Conservation (phyloP, 148 eudicot species). For the Vaccinium darrowii region DNA sequence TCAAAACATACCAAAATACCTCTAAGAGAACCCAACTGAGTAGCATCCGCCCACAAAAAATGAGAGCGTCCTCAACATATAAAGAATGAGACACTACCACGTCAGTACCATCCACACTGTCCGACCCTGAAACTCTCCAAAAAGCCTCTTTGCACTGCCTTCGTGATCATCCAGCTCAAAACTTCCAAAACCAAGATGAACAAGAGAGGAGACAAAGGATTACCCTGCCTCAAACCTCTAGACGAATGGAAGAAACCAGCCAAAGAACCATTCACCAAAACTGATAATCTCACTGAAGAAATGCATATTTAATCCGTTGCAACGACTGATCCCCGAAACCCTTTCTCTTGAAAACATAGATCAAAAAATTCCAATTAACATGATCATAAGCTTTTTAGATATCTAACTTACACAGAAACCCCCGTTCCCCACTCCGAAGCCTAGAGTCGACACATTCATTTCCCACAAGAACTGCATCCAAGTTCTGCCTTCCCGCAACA, state of each 20-base stretch:
- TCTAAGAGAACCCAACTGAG: background rate
- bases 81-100: background rate
- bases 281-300: background rate
- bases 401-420: too few species aligned
- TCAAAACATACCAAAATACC: background rate
- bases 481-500: too few species aligned
- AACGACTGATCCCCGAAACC: too few species aligned
- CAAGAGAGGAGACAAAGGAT: background rate
- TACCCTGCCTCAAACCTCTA: background rate
- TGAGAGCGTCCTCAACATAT: background rate
- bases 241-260: background rate
- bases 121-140: background rate
- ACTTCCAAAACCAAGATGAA: conserved; percentile 2
- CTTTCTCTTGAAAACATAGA: too few species aligned
- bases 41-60: background rate
- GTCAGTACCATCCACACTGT: background rate
- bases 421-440: too few species aligned
- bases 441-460: too few species aligned
- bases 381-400: too few species aligned
- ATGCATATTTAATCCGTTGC: too few species aligned
- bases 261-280: background rate
- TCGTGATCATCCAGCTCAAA: background rate
- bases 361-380: too few species aligned
- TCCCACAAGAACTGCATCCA: too few species aligned
- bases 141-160: background rate